A percentile compares a stretch with the other conserved stretches of the same genome.
phyloP scores from a whole-genome alignment of 768 basidiomycete genomes.

The Roridomyces roridus region DNA sequence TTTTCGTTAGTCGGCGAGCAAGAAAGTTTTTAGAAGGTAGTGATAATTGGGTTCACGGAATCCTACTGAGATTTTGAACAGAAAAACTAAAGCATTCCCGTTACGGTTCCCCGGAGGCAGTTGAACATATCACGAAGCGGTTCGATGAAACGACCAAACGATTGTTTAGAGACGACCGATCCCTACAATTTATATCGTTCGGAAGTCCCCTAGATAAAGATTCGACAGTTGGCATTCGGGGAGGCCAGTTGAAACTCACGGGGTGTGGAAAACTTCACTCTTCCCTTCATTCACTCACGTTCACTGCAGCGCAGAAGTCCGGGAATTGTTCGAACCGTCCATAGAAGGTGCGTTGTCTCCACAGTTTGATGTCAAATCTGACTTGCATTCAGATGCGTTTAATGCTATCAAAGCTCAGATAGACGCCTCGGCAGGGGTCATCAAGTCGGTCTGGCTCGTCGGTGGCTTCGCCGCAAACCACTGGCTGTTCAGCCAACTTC shows the following conservation, averaged over 20 bases:
- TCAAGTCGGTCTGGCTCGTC: conserved; percentile 85
- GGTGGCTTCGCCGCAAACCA: conserved; percentile 86
- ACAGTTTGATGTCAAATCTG: neutral
- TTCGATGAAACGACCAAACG: conserved; percentile 88
- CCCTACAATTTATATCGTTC: conserved; percentile 75
- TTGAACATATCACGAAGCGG: conserved; percentile 80
- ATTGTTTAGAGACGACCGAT: conserved; percentile 71
- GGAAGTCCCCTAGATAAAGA: conserved; percentile 84
- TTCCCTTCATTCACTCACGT: neutral
- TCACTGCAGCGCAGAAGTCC: conserved; percentile 53
- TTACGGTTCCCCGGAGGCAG: conserved; percentile 72
- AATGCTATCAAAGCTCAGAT: conserved; percentile 75
- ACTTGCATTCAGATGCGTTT: conserved; percentile 55
- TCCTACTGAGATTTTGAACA: conserved; percentile 34
- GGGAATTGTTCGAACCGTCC: conserved; percentile 80
- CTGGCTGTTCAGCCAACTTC: conserved; percentile 79
- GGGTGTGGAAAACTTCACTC: conserved; percentile 48
- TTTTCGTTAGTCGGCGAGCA: conserved; percentile 80
- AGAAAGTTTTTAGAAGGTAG: conserved; percentile 74
- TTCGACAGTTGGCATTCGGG: conserved; percentile 67
- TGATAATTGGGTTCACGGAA: conserved; percentile 8
- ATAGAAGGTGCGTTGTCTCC: conserved; percentile 52
- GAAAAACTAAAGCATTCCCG: conserved; percentile 77
- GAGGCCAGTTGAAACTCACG: conserved; percentile 72
- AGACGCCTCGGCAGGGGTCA: conserved; percentile 67